Evolutionary conservation across 345 rosid genomes (phyloP).

Genomic region (Ceriops decandra): DNA sequence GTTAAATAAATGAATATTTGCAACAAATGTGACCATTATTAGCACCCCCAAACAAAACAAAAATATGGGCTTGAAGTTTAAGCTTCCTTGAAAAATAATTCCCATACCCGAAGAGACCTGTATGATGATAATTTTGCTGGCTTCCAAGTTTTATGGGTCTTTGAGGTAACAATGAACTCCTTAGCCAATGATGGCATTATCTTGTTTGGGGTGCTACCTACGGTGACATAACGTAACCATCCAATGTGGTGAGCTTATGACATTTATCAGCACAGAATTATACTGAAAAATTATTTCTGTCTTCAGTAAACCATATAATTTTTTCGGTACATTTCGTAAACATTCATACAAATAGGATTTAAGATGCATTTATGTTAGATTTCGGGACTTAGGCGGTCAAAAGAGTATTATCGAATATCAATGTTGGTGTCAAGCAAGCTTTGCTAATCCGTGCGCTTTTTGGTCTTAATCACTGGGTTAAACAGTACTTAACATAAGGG

Average conservation of each 20-base stretch:
- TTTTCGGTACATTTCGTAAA: too few species aligned
- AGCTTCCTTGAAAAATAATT: constrained; percentile 11
- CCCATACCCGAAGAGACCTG: not conserved
- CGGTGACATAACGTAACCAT: too few species aligned
- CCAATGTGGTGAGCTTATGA: too few species aligned
- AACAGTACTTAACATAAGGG: constrained; percentile 20
- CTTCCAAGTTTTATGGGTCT: constrained; percentile 2
- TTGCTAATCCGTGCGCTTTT: constrained; percentile 8
- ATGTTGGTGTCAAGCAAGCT: constrained; percentile 18
- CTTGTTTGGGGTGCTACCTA: not conserved
- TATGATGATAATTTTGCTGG: not conserved
- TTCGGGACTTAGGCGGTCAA: too few species aligned
- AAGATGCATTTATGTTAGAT: too few species aligned
- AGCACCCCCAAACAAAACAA: not conserved
- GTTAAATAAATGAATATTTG: not conserved
- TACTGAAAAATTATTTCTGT: too few species aligned
- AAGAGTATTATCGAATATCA: not conserved
- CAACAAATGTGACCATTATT: too few species aligned
- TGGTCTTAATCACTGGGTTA: constrained; percentile 13
- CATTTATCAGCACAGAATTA: not conserved
- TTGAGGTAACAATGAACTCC: not conserved
- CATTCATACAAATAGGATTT: too few species aligned
- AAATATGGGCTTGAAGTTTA: not conserved
- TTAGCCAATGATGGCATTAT: constrained; percentile 24
- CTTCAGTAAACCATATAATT: too few species aligned